Base-by-base conservation (phyloP, 179 eudicot species). In the Nepenthes alata region DNA sequence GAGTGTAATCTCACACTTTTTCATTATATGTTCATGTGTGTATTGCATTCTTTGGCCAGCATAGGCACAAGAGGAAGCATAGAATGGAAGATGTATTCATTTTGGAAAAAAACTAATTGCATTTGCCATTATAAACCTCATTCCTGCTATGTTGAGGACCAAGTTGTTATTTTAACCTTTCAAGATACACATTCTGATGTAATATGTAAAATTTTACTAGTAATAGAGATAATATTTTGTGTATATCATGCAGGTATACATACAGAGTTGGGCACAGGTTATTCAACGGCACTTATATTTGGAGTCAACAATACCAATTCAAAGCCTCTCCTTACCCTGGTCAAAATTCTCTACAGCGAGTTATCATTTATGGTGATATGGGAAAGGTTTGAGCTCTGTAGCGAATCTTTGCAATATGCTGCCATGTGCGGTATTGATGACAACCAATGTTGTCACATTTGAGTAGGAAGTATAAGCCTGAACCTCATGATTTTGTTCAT, bases 321-420 rank as follows among this genome's bases (percentile, higher is more conserved):
- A 81, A 58, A 74, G 84, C 96, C 60, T 82, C 96, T 62, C 96
- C 96, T 65, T 84, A 84, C 71, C 96, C 96, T 11, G 96, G 96
- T 57, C 96, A 89, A 71, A 77, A 72, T 62, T 86, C 96, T 55
- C 56, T 89, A 14, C 96, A 89, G 53, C 76, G 83, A 11, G 85
- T 86, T 12, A 62, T 89, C 78, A 76, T 89, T 66, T 89, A 80
- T 63, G 94, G 96, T 51, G 96, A 89, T 67, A 76, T 89, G 96
- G 96, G 96, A 69, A 86, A 89, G 97, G 94, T 87, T 59, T 70
- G 68, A 44, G 37, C 41, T 62, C 48, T 38, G 36, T 10, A 13
- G 35, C 36, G 5, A 53, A 37, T 25, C 6, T 58, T n/a, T n/a
- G 8, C 61, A 58, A 48, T 8, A 2, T 11, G 1, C 25, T 25